phyloP scores from a whole-genome alignment of 78 protist genomes.

The Speleostelium caveatum region DNA sequence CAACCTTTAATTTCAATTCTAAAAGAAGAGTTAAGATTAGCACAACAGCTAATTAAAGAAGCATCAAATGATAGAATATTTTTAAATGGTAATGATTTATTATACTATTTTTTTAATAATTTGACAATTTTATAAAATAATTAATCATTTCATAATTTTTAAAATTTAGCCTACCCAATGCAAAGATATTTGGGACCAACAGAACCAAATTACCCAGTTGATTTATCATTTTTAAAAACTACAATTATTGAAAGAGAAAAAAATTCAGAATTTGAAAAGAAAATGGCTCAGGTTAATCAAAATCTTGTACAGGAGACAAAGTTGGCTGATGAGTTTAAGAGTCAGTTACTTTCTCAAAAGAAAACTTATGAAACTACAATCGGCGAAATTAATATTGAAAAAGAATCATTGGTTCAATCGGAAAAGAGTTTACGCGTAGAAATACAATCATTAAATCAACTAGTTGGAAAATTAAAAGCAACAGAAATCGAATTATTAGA shows the following conservation, averaged over 20 bases:
- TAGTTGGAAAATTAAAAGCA: no score
- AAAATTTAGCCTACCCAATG: constrained; percentile 63
- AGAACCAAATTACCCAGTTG: constrained; percentile 28
- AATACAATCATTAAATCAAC: no score
- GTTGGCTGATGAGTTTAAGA: constrained; percentile 46
- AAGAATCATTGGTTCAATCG: constrained; percentile 21
- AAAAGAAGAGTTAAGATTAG: constrained; percentile 51
- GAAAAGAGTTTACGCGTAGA: no score
- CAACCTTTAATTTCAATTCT: constrained; percentile 62
- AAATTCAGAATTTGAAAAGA: constrained; percentile 42
- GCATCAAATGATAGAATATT: constrained; percentile 70
- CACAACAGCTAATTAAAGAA: constrained; percentile 66
- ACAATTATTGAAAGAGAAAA: constrained; percentile 52
- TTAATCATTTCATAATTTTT: background rate
- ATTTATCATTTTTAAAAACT: constrained; percentile 65
- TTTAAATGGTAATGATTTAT: constrained; percentile 32
- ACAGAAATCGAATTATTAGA: no score
- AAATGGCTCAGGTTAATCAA: constrained; percentile 1
- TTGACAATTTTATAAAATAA: background rate
- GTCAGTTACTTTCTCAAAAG: constrained; percentile 38
- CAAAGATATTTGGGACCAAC: constrained; percentile 74
- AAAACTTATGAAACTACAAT: constrained; percentile 35
- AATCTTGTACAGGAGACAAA: constrained; percentile 35
- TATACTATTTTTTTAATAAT: no score
- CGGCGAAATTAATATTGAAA: constrained; percentile 40